Evolutionary conservation across 1,284 basidiomycete species (phyloP).

Genomic region (Ganoderma leucocontextum): DNA sequence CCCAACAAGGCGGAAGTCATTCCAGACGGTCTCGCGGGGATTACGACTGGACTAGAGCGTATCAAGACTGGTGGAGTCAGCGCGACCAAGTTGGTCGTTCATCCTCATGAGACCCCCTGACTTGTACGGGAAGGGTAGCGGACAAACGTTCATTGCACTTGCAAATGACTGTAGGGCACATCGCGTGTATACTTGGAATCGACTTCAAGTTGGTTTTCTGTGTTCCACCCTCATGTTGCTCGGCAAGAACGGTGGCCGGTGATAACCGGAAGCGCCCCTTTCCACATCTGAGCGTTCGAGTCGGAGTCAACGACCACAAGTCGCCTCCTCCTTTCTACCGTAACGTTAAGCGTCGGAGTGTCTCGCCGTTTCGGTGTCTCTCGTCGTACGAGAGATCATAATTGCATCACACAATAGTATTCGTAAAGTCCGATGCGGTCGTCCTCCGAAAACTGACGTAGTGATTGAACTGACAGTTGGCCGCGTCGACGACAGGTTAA

Average conservation of each 20-base stretch:
- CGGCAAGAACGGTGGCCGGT: too few relatives aligned
- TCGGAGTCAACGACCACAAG: too few relatives aligned
- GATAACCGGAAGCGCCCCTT: too few relatives aligned
- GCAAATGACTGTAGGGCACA: too few relatives aligned
- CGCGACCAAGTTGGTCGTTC: constrained; percentile 58
- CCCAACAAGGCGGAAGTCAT: constrained; percentile 49
- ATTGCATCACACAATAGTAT: neutral
- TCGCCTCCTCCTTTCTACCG: too few relatives aligned
- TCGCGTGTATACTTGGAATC: too few relatives aligned
- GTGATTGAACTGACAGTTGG: neutral
- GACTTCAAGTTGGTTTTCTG: too few relatives aligned
- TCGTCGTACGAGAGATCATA: neutral
- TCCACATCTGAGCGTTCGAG: too few relatives aligned
- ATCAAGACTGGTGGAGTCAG: constrained; percentile 52
- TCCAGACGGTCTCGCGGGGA: constrained; percentile 53
- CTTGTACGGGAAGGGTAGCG: neutral
- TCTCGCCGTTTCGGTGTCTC: neutral
- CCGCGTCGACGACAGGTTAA: neutral
- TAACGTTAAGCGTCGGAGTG: too few relatives aligned
- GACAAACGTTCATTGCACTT: too few relatives aligned
- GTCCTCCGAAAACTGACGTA: neutral
- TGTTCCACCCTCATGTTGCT: too few relatives aligned
- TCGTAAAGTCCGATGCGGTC: neutral
- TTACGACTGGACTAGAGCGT: constrained; percentile 51
- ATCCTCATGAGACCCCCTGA: constrained; percentile 51